phyloP scores from a whole-genome alignment of 805 yeast genomes.

The Candida maris region DNA sequence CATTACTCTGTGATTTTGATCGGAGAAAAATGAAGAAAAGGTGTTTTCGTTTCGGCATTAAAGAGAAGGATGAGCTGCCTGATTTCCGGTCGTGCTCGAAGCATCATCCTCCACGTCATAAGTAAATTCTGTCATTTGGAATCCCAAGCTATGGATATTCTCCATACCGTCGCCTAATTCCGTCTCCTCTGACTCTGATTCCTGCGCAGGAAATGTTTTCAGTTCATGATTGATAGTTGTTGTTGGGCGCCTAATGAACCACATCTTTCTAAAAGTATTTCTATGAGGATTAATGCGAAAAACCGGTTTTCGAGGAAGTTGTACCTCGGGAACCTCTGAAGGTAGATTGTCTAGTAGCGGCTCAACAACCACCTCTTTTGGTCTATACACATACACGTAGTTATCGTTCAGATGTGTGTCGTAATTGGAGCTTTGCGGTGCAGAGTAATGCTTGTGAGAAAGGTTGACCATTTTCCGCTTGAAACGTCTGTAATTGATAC shows the following conservation, averaged over 20 bases:
- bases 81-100: background rate
- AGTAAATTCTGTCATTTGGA: background rate
- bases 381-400: slow-evolving; percentile 41
- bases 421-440: background rate
- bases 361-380: slow-evolving; percentile 40
- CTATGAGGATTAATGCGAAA: too few species aligned
- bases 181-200: too few species aligned
- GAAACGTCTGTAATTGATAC: slow-evolving; percentile 5
- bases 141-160: background rate
- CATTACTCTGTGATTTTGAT: slow-evolving; percentile 23
- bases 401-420: slow-evolving; percentile 13
- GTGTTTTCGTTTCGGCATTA: slow-evolving; percentile 2
- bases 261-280: too few species aligned
- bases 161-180: too few species aligned
- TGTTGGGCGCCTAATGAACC: too few species aligned
- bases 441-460: background rate
- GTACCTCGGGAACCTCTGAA: background rate
- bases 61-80: background rate
- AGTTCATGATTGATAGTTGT: slow-evolving; percentile 1
- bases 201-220: background rate
- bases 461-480: slow-evolving; percentile 16
- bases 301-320: too few species aligned
- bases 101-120: background rate
- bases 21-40: slow-evolving; percentile 19
- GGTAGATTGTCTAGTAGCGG: slow-evolving; percentile 4